Conservation (phyloP, 192 early-diverging fungal genomes). For the Gamsiella multidivaricata region DNA sequence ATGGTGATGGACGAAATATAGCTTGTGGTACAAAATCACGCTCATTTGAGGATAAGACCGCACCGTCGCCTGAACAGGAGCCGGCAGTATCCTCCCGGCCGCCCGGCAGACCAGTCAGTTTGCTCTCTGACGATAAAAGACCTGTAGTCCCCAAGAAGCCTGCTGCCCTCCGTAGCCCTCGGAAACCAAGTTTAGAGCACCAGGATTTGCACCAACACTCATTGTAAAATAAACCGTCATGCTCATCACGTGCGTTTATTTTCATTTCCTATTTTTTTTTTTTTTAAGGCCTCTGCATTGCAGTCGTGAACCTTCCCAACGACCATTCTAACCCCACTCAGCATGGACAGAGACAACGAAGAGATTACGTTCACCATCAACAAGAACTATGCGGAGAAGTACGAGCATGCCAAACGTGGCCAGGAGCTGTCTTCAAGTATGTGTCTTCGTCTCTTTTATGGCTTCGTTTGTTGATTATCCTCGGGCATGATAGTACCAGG, state of each 20-base stretch:
- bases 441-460: constrained; percentile 35
- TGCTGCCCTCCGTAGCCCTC: constrained; percentile 9
- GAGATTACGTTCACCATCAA: constrained; percentile 56
- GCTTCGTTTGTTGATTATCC: background rate
- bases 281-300: constrained; percentile 11
- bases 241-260: constrained; percentile 4
- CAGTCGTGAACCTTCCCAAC: background rate
- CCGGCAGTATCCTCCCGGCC: too few relatives aligned
- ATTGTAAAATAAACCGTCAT: constrained; percentile 13
- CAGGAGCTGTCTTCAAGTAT: constrained; percentile 75
- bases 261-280: constrained; percentile 18
- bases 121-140: background rate
- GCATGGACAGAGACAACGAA: constrained; percentile 45
- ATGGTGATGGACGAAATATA: background rate
- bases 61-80: too few relatives aligned
- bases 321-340: background rate
- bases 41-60: too few relatives aligned
- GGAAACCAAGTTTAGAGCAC: constrained; percentile 3
- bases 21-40: too few relatives aligned
- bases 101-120: background rate
- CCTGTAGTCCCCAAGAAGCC: constrained; percentile 49
- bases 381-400: constrained; percentile 69
- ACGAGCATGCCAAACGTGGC: constrained; percentile 69
- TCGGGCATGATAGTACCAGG: background rate
- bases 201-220: too few relatives aligned